Evolutionary conservation across 2,329 filamentous ascomycete genomes (phyloP), one percentile per base, ranked within the genome.

Genomic region (Diaporthe vexans): DNA sequence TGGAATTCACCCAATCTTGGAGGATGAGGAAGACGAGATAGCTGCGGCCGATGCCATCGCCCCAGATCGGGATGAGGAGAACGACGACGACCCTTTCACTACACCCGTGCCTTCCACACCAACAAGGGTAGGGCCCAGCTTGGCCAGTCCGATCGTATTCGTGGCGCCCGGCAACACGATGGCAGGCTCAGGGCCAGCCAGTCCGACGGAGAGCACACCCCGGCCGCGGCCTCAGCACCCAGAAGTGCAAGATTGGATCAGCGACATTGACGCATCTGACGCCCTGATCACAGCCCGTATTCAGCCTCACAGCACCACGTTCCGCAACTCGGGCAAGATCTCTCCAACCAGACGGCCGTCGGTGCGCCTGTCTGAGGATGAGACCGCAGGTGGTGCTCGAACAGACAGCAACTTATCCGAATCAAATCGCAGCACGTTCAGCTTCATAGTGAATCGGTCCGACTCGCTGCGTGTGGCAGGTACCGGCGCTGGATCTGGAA

Each of bases 371-470:
- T 48, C 56, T 7, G 74, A 74, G n/a, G 75, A 68, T 21, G 75
- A 76, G 24, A 43, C 73, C 4, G 43, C 73, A 17, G 75, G 68
- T 19, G 59, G 58, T 8, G 76, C 69, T 1, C 85, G 89, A 37
- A 91, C 89, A 7, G 88, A 84, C 40, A 91, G 89, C 78, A 90
- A 88, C 77, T 79, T 91, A 3, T 91, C 89, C 0, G 90, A 92
- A 72, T 85, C 85, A 17, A 88, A 84, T 73, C 83, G 85, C 46
- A 88, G 87, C 78, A 83, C 83, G 3, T 81, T 86, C 19, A 86
- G 84, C 48, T 85, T 84, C 29, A 77, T 78, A 2, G 56, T 59
- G 35, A 76, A 75, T 52, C 81, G 83, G 13, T 82, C 81, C 11
- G 81, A 78, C 4, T 84, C 83, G 11, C 81, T 83, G 51, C 83